Conservation (phyloP, 371 early-diverging fungal genomes). For the Lichtheimia ornata region DNA sequence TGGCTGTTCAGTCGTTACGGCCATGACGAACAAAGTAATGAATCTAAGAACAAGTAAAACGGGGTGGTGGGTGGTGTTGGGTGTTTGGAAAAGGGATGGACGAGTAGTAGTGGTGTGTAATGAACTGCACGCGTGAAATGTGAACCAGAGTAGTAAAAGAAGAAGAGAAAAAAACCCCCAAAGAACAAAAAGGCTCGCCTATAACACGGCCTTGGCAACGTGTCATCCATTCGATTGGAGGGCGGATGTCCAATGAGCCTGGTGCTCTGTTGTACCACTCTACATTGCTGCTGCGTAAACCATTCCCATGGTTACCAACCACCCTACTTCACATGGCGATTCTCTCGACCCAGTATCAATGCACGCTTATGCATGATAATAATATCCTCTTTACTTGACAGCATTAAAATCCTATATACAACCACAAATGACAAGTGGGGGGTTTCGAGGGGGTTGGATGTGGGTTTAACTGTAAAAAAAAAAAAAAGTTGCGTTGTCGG, state of each 20-base stretch:
- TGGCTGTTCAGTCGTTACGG: slow-evolving; percentile 5
- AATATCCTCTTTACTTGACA: too few species aligned
- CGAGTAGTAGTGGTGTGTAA: background rate
- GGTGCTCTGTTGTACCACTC: background rate
- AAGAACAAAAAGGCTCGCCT: background rate
- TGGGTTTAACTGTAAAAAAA: too few species aligned
- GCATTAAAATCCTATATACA: too few species aligned
- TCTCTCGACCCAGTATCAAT: too few species aligned
- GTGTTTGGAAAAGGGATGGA: background rate
- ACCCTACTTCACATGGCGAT: too few species aligned
- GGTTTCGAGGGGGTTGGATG: too few species aligned
- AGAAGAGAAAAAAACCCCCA: background rate
- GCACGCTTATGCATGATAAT: too few species aligned
- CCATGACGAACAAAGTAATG: slow-evolving; percentile 3
- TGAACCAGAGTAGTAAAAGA: background rate
- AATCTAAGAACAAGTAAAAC: slow-evolving; percentile 2
- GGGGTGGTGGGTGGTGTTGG: background rate
- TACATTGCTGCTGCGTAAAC: too few species aligned
- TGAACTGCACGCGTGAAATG: slow-evolving; percentile 4
- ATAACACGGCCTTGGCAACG: slow-evolving; percentile 1
- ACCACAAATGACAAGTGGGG: too few species aligned
- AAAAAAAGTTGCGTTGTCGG: too few species aligned
- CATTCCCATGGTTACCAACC: too few species aligned
- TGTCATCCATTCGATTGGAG: slow-evolving; percentile 3
- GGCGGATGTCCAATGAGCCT: slow-evolving; percentile 2